These are phyloP conservation scores for Quercus engelmannii DNA, from an alignment of 306 rosid genomes.

Conservation along the genomic window DNA sequence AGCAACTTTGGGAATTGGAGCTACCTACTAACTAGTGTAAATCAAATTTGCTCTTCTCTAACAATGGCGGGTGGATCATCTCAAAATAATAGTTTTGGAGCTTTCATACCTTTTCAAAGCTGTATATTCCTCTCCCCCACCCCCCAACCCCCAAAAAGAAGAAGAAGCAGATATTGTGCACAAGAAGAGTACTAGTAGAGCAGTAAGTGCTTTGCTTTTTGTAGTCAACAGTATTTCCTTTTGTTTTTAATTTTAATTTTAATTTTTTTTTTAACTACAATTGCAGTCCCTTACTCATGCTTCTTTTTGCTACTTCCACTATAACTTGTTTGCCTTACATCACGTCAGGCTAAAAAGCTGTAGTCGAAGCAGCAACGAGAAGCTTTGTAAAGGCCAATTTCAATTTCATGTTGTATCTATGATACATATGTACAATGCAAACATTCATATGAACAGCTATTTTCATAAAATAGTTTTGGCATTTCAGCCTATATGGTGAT, in stretches of 20 bases:
- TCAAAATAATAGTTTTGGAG: constrained; percentile 23
- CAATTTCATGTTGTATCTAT: constrained; percentile 22
- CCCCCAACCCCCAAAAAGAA: background rate
- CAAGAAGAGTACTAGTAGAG: constrained; percentile 19
- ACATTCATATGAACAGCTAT: background rate
- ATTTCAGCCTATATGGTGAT: background rate
- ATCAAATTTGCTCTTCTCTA: constrained; percentile 20
- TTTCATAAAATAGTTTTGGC: background rate
- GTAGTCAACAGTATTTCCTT: constrained; percentile 4
- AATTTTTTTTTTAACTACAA: constrained; percentile 5
- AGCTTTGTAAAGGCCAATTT: constrained; percentile 57
- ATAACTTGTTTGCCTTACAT: constrained; percentile 60
- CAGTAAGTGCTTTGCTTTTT: constrained; percentile 11
- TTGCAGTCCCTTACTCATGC: constrained; percentile 46
- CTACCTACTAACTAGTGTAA: constrained; percentile 9
- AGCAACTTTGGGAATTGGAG: constrained; percentile 17
- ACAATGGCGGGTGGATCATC: constrained; percentile 20
- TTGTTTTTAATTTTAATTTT: background rate
- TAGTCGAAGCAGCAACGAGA: constrained; percentile 99
- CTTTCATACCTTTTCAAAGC: constrained; percentile 15
- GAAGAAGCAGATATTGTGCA: constrained; percentile 1
- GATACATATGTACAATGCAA: background rate
- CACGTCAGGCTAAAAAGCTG: constrained; percentile 55
- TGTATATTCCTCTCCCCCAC: constrained; percentile 9
- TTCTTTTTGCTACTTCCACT: constrained; percentile 99